Evolutionary conservation across 257 asterid genomes (phyloP).

Genomic region (Solanum chiquidenum): DNA sequence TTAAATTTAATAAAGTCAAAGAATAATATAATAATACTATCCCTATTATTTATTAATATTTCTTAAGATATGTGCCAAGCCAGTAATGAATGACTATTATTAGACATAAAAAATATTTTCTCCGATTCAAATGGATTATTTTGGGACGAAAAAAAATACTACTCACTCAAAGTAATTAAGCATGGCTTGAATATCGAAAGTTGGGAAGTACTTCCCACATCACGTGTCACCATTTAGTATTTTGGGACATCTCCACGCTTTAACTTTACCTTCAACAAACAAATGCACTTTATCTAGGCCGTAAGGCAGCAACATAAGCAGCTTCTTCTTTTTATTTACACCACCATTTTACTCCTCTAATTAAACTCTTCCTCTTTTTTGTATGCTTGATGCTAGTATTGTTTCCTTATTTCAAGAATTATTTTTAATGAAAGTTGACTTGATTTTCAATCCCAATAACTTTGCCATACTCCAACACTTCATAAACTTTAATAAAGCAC

Average conservation of each 20-base stretch:
- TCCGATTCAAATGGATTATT: background rate
- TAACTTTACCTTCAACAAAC: background rate
- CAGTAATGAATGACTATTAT: rapidly evolving
- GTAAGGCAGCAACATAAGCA: background rate
- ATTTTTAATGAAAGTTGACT: conserved; percentile 3
- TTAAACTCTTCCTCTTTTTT: background rate
- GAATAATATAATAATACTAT: rapidly evolving
- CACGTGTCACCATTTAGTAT: background rate
- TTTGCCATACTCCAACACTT: background rate
- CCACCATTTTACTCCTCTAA: background rate
- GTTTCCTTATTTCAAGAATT: no score
- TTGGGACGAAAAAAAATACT: background rate
- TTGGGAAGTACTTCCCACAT: background rate
- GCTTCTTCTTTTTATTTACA: background rate
- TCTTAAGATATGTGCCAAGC: no score
- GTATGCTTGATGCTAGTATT: background rate
- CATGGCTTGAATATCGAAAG: background rate
- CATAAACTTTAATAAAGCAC: background rate
- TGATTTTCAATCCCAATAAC: conserved; percentile 3
- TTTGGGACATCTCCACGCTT: background rate
- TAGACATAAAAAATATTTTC: background rate
- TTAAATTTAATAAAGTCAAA: no score
- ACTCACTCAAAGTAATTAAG: background rate
- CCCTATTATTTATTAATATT: background rate
- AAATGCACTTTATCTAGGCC: background rate